Percentiles rank a stretch among this genome's conserved stretches.
These are phyloP conservation scores for Pichia sp. DNA, from an alignment of 1,139 yeast species.

Conservation along the genomic window DNA sequence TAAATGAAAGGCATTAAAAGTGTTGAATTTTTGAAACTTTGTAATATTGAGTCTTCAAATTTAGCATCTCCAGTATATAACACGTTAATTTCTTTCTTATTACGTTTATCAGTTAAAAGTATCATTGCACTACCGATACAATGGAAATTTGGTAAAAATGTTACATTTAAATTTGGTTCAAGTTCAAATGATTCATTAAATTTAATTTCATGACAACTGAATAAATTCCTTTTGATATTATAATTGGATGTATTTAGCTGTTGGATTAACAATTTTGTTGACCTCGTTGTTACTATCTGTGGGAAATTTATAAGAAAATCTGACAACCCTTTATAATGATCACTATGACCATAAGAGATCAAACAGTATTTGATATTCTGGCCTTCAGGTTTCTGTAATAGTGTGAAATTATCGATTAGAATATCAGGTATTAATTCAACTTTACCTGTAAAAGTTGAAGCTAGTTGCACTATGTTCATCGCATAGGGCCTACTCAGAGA, in stretches of 20 bases:
- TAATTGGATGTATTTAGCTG: not conserved
- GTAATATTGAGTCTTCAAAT: constrained; percentile 10
- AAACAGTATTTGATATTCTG: constrained; percentile 11
- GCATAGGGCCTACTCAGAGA: too few species aligned
- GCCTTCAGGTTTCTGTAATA: not conserved
- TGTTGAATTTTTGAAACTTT: constrained; percentile 6
- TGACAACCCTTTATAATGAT: constrained; percentile 12
- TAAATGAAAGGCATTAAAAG: constrained; percentile 9
- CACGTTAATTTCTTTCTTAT: not conserved
- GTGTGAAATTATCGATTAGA: constrained; percentile 15
- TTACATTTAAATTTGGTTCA: constrained; percentile 5
- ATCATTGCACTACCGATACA: constrained; percentile 22
- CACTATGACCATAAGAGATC: constrained; percentile 18
- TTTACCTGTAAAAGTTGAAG: constrained; percentile 14
- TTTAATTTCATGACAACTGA: not conserved
- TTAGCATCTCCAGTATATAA: constrained; percentile 20
- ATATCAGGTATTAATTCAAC: constrained; percentile 12
- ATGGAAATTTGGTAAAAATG: constrained; percentile 18
- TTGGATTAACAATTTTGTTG: constrained; percentile 7
- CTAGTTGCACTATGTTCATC: not conserved
- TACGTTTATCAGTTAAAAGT: constrained; percentile 8
- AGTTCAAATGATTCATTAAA: constrained; percentile 5
- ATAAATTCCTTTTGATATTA: not conserved
- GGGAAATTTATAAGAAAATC: not conserved
- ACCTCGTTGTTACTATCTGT: constrained; percentile 4